These are phyloP conservation scores for Prosopis cineraria DNA, from an alignment of 306 rosid genomes.

Conservation along the genomic window DNA sequence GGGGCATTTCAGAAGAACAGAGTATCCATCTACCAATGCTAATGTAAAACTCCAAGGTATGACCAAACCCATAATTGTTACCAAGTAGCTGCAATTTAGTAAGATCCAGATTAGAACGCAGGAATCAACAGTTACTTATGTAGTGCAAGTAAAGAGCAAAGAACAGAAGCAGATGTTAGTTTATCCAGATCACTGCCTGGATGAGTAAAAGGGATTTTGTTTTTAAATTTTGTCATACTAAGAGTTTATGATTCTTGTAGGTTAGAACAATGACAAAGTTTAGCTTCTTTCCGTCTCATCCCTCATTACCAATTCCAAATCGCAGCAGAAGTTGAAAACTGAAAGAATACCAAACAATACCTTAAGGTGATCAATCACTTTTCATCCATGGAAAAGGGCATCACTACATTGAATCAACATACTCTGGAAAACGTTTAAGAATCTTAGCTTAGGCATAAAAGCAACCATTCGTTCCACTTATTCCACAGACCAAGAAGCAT, in stretches of 20 bases:
- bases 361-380: background rate
- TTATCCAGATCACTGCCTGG: background rate
- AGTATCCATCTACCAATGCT: conserved; percentile 85
- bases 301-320: background rate
- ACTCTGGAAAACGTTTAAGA: background rate
- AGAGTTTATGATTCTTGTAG: too few species aligned
- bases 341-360: background rate
- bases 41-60: conserved; percentile 94
- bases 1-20: conserved; percentile 67
- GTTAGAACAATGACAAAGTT: too few species aligned
- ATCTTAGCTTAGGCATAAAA: background rate
- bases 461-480: too few species aligned
- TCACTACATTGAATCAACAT: background rate
- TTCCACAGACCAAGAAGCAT: background rate
- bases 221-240: too few species aligned
- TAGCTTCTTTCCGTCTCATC: background rate
- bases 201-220: background rate
- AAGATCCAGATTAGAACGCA: background rate
- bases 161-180: background rate
- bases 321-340: background rate
- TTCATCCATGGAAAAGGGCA: background rate
- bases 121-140: conserved; percentile 8
- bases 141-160: background rate
- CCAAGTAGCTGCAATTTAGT: conserved; percentile 62
- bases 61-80: conserved; percentile 84